phyloP scores from a whole-genome alignment of 1,139 yeast species.

The Sugiyamaella castrensis region DNA sequence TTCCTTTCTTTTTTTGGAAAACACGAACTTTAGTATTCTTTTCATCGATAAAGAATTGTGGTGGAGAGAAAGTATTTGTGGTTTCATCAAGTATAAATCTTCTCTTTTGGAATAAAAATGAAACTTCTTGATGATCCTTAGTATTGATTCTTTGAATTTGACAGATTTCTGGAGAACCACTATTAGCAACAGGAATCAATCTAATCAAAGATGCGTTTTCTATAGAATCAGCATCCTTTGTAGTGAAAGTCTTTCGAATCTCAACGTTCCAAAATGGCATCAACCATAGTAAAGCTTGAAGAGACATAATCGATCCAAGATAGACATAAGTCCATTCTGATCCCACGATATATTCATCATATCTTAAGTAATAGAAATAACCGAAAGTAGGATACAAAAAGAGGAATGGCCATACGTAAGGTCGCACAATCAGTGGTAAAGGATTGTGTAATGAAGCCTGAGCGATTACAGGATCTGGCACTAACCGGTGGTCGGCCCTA shows the following conservation, averaged over 20 bases:
- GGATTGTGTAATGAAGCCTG: constrained; percentile 73
- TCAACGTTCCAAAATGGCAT: constrained; percentile 95
- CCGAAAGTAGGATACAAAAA: constrained; percentile 73
- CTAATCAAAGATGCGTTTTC: constrained; percentile 67
- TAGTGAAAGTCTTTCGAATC: constrained; percentile 70
- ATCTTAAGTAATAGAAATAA: constrained; percentile 62
- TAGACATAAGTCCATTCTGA: constrained; percentile 82
- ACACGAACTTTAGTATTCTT: constrained; percentile 51
- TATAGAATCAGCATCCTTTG: constrained; percentile 47
- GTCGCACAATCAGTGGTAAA: constrained; percentile 56
- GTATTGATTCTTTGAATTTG: constrained; percentile 55
- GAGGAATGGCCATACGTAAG: constrained; percentile 83
- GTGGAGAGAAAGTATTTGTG: constrained; percentile 66
- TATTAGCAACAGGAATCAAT: constrained; percentile 78
- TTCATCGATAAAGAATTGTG: constrained; percentile 70
- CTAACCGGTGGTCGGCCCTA: constrained; percentile 25
- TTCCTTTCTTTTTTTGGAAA: constrained; percentile 64
- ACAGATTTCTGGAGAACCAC: constrained; percentile 82
- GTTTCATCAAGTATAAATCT: constrained; percentile 70
- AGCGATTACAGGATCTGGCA: constrained; percentile 53
- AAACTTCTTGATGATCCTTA: constrained; percentile 61
- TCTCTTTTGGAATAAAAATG: constrained; percentile 88
- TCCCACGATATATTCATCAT: constrained; percentile 80
- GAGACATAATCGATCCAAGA: constrained; percentile 65
- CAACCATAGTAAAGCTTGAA: constrained; percentile 75